A percentile compares a stretch with the other conserved stretches of the same genome.
phyloP scores from a whole-genome alignment of 345 rosid species.

The Camelina neglecta region DNA sequence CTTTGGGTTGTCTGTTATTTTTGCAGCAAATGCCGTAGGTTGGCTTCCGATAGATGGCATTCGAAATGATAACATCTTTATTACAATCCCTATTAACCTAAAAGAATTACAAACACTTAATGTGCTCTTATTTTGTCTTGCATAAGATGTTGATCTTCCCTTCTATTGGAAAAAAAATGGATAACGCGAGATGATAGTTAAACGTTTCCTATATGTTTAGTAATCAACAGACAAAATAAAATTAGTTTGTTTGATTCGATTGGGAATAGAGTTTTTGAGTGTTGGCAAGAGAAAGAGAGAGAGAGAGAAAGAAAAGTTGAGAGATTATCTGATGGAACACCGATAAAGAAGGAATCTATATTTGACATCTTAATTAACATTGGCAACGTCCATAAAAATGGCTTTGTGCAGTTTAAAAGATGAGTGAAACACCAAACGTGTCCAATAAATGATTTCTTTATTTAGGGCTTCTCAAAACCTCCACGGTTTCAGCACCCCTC shows the following conservation, averaged over 20 bases:
- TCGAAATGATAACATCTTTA: constrained; percentile 39
- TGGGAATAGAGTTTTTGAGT: constrained; percentile 27
- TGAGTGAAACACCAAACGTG: not conserved
- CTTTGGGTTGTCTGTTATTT: constrained; percentile 56
- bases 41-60: constrained; percentile 33
- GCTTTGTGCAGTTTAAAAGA: constrained; percentile 28
- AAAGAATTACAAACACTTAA: constrained; percentile 13
- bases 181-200: not conserved
- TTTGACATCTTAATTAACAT: constrained; percentile 40
- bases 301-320: not conserved
- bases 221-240: not conserved
- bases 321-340: constrained; percentile 33
- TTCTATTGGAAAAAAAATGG: not conserved
- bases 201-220: not conserved
- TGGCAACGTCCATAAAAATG: constrained; percentile 28
- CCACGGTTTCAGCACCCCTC: constrained; percentile 18
- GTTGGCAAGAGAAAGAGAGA: constrained; percentile 22
- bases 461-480: constrained; percentile 28
- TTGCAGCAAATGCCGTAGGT: constrained; percentile 50
- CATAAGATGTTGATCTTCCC: constrained; percentile 21
- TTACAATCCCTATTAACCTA: constrained; percentile 20
- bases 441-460: constrained; percentile 17
- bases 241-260: constrained; percentile 25
- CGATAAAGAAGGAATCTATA: constrained; percentile 40
- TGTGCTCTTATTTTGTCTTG: not conserved